Evolutionary conservation across 306 rosid genomes (phyloP), one percentile per base, ranked within the genome.

Genomic region (Trichosanthes truncata): DNA sequence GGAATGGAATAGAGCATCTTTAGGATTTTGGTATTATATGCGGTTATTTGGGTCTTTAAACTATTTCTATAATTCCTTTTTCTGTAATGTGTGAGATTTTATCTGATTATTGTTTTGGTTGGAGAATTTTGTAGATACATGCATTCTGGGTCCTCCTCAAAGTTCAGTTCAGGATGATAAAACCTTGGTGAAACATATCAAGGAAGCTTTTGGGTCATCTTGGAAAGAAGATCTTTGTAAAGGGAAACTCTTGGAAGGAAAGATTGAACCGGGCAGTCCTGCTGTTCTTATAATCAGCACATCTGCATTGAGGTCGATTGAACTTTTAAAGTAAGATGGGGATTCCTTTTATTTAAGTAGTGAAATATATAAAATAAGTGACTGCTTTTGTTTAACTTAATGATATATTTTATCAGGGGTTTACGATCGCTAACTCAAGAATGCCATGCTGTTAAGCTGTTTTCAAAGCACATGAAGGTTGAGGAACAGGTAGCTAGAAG

Each of bases 401-500:
- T 72, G 6, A 10, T 40, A 12, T 21, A n/a, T 40, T 52, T 26
- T 57, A 51, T 38, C 20, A 93, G 96, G 83, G 95, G 96, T 21
- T 83, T 95, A 51, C 91, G 89, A 13, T 84, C 93, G 2, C 40
- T 95, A 31, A 92, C 98, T 7, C 80, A 84, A 80, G 87, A 88
- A 48, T 95, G 98, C 65, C 92, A 48, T 59, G 88, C 97, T 6
- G 92, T 71, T 0, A 95, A 95, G 88, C 85, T 95, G 23, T 95
- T 95, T 81, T 87, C 98, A 11, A 95, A 95, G 89, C 98, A 95
- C 82, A 87, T 95, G 89, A 95, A 95, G 83, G 76, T 92, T 72
- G 87, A 91, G 66, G 90, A 92, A 73, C 98, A 94, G 95, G 98
- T 91, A 80, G 41, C 9, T 78, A 0, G 36, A 31, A 29, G 43